Base-by-base conservation (phyloP, 805 yeast genomes). In the Saccharomycopsis javanensis region DNA sequence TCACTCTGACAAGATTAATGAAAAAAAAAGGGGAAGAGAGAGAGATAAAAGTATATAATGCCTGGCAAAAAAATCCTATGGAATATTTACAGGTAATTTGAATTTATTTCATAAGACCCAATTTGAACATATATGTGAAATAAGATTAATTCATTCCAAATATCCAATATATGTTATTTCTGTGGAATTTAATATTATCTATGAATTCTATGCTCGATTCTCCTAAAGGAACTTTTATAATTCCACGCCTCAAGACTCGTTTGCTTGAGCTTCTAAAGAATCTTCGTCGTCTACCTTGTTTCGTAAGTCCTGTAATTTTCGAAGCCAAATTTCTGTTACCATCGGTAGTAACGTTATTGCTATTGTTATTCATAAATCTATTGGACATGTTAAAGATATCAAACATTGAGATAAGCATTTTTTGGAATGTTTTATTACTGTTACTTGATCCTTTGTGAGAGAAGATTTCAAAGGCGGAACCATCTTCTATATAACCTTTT, bases 401-500 rank as follows among this genome's bases (percentile, higher is more conserved):
- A 20, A 42, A 42, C 15, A 25, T 25, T 11, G 48, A 42, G 5
- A 20, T 20, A 23, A 42, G 11, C 4, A 42, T 42, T 20, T 42
- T 42, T 11, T 42, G 27, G 10, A 42, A 42, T 13, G 28, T 42
- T n/a, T 20, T 42, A 28, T 11, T 42, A n/a, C n/a, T 20, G 13
- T 51, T 45, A 20, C 15, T 27, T 11, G 37, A 50, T 4, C 34
- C 27, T 27, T 15, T 50, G 23, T 27, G 52, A 8, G 48, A 42
- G 11, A 42, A 42, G 15, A 42, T 33, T 5, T 55, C 45, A 52
- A 57, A 52, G 3, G 54, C 60, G 4, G 37, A 23, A 5, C 54
- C n/a, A 27, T 57, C 57, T n/a, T 57, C 53, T 13, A 52, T 23
- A 27, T 57, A 57, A 1, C 60, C 60, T 23, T 55, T 28, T n/a